Evolutionary conservation across 495 filamentous ascomycete genomes (phyloP).

Genomic region (Staphylotrichum tortipilum): DNA sequence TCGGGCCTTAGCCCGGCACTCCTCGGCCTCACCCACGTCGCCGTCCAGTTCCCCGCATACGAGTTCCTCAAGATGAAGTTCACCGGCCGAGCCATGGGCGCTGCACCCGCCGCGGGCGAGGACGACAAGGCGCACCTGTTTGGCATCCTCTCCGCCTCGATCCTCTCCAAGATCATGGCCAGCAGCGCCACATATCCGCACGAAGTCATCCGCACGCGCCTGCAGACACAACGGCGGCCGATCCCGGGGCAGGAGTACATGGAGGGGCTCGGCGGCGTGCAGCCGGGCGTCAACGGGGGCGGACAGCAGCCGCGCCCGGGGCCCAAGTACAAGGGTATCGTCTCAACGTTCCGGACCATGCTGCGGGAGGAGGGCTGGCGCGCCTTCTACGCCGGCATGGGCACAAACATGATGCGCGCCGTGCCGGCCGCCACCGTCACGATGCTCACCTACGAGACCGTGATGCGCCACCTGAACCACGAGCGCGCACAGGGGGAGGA

Average conservation of each 20-base stretch:
- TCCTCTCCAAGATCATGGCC: constrained; percentile 88
- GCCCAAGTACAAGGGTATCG: constrained; percentile 68
- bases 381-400: constrained; percentile 96
- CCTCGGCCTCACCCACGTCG: constrained; percentile 87
- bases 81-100: constrained; percentile 78
- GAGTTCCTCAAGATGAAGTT: constrained; percentile 88
- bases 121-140: constrained; percentile 39
- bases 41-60: constrained; percentile 94
- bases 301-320: constrained; percentile 3
- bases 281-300: neutral
- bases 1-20: constrained; percentile 89
- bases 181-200: constrained; percentile 96
- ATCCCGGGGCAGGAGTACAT: constrained; percentile 53
- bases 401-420: constrained; percentile 93
- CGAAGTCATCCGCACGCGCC: constrained; percentile 82
- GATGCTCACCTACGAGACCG: constrained; percentile 91
- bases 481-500: constrained; percentile 24
- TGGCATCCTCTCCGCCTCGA: constrained; percentile 79
- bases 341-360: constrained; percentile 78
- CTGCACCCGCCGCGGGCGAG: constrained; percentile 34
- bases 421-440: constrained; percentile 94
- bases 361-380: constrained; percentile 87
- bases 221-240: constrained; percentile 76
- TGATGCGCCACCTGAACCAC: constrained; percentile 50
- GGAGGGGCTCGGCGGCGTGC: constrained; percentile 45